Evolutionary conservation across 805 yeast genomes (phyloP).

Genomic region (Yamadazyma philogaea): DNA sequence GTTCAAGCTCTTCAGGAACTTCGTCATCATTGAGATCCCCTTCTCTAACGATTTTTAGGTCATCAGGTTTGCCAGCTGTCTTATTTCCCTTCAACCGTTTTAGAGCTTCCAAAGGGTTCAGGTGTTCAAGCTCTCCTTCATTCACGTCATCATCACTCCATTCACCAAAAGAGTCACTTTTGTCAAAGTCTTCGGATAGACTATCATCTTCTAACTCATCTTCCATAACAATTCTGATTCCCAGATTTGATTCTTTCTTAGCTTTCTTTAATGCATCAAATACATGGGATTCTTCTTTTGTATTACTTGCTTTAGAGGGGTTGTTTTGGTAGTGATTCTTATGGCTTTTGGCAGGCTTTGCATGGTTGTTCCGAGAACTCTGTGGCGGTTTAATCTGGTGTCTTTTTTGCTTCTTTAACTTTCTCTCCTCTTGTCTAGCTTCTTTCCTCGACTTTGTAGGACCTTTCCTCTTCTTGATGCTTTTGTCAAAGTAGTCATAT

Average conservation of each 20-base stretch:
- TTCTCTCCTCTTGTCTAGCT: slow-evolving; percentile 33
- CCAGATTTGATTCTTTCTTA: slow-evolving; percentile 8
- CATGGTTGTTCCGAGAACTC: neutral
- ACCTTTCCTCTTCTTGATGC: slow-evolving; percentile 13
- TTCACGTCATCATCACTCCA: neutral
- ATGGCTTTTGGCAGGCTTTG: neutral
- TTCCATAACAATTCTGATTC: slow-evolving; percentile 27
- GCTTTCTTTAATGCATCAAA: slow-evolving; percentile 19
- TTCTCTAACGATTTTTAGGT: slow-evolving; percentile 27
- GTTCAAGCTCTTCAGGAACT: slow-evolving; percentile 12
- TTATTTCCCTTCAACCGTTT: slow-evolving; percentile 14
- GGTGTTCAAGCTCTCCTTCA: slow-evolving; percentile 9
- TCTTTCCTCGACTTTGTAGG: slow-evolving; percentile 28
- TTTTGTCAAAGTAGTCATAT: slow-evolving; percentile 5
- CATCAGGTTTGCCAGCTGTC: slow-evolving; percentile 3
- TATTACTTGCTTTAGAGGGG: neutral
- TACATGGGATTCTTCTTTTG: slow-evolving; percentile 17
- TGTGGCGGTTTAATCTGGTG: neutral
- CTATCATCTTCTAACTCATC: slow-evolving; percentile 28
- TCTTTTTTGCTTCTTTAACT: slow-evolving; percentile 30
- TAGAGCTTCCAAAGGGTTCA: slow-evolving; percentile 24
- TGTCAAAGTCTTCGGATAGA: slow-evolving; percentile 1
- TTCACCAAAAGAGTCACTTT: neutral
- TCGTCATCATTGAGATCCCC: slow-evolving; percentile 29
- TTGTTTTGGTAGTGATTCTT: neutral